Conservation (phyloP, 768 basidiomycete genomes). For the Suillus discolor region DNA sequence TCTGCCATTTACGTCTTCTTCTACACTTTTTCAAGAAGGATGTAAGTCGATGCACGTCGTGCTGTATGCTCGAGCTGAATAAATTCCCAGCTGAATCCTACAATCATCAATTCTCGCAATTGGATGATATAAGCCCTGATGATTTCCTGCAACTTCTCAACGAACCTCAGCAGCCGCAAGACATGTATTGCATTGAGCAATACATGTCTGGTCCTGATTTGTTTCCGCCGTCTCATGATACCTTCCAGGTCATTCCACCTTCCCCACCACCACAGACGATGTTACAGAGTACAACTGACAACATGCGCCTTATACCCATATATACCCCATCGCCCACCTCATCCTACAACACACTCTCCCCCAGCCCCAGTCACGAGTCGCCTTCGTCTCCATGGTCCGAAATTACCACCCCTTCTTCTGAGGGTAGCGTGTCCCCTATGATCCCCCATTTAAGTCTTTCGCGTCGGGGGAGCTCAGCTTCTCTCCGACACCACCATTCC, state of each 20-base stretch:
- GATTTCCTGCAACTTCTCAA: not conserved
- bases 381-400: constrained; percentile 21
- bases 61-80: not conserved
- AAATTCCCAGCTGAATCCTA: not conserved
- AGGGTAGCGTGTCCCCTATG: not conserved
- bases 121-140: not conserved
- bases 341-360: constrained; percentile 27
- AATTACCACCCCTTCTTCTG: constrained; percentile 19
- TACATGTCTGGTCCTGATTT: constrained; percentile 15
- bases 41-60: not conserved
- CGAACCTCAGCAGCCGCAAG: not conserved
- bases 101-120: not conserved
- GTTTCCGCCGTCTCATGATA: not conserved
- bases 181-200: not conserved
- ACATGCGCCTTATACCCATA: not conserved
- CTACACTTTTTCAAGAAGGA: not conserved
- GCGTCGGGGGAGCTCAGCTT: not conserved
- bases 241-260: constrained; percentile 11
- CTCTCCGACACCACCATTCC: not conserved
- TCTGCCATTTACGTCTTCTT: not conserved
- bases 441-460: constrained; percentile 4
- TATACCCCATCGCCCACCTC: constrained; percentile 27
- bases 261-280: not conserved
- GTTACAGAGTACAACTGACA: not conserved
- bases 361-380: constrained; percentile 21